These are phyloP conservation scores for Talaromyces sp. DNA, from an alignment of 2,329 filamentous ascomycete species.

Conservation along the genomic window DNA sequence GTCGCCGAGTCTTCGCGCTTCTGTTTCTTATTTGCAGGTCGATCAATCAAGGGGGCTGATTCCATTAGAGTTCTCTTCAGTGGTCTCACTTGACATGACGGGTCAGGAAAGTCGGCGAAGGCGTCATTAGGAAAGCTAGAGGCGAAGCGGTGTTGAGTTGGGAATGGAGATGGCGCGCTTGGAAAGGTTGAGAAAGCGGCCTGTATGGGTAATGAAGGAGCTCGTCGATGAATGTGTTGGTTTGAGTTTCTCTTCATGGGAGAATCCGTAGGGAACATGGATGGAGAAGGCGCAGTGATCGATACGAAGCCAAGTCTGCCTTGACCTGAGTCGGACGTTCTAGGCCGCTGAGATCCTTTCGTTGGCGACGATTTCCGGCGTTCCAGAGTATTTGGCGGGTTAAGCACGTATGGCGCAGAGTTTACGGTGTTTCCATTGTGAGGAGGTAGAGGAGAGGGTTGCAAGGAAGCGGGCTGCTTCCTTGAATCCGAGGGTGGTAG, in stretches of 20 bases:
- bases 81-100: constrained; percentile 44
- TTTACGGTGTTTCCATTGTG: constrained; percentile 47
- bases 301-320: constrained; percentile 62
- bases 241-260: constrained; percentile 44
- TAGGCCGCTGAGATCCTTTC: constrained; percentile 58
- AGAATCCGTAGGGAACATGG: constrained; percentile 47
- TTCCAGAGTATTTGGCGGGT: constrained; percentile 51
- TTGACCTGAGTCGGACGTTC: constrained; percentile 56
- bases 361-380: constrained; percentile 62
- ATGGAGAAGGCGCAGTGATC: constrained; percentile 47
- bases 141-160: constrained; percentile 49
- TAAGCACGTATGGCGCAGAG: constrained; percentile 61
- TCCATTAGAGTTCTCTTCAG: constrained; percentile 66
- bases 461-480: constrained; percentile 40
- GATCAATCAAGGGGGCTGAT: constrained; percentile 68
- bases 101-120: constrained; percentile 48
- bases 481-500: constrained; percentile 19
- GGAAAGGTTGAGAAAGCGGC: constrained; percentile 52
- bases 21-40: constrained; percentile 62
- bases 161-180: constrained; percentile 40
- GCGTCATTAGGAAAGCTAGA: constrained; percentile 42
- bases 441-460: constrained; percentile 53
- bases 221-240: constrained; percentile 30
- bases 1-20: constrained; percentile 55
- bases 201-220: constrained; percentile 40